phyloP scores from a whole-genome alignment of 768 basidiomycete species.

The Phanerochaete carnosa region DNA sequence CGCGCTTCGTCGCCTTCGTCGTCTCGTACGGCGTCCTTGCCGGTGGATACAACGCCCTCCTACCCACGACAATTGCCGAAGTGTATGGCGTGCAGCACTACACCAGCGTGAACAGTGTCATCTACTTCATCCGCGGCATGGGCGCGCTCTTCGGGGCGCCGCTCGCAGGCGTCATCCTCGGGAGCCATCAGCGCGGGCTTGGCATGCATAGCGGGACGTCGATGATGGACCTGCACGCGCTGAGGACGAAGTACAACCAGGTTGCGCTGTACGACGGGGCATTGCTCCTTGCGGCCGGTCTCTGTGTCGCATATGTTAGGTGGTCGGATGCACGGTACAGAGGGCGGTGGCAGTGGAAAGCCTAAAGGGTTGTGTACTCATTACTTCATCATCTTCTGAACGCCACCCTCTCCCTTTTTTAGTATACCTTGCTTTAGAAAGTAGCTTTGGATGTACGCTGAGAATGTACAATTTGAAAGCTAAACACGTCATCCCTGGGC shows the following conservation, averaged over 20 bases:
- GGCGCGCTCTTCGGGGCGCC: constrained; percentile 41
- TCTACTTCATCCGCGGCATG: constrained; percentile 41
- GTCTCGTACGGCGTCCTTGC: constrained; percentile 41
- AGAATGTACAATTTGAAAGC: no score
- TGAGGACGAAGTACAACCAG: constrained; percentile 32
- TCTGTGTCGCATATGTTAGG: constrained; percentile 39
- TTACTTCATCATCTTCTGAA: no score
- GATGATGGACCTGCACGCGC: not conserved
- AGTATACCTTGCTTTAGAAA: no score
- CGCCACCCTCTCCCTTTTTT: no score
- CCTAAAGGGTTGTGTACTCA: no score
- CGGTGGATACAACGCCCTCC: constrained; percentile 43
- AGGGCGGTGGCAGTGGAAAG: constrained; percentile 39
- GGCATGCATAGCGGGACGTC: constrained; percentile 7
- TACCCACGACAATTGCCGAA: constrained; percentile 42
- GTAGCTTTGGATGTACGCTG: no score
- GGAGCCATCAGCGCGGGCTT: constrained; percentile 24
- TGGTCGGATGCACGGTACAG: constrained; percentile 40
- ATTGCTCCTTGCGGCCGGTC: constrained; percentile 32
- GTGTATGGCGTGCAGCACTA: constrained; percentile 43
- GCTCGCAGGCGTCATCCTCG: constrained; percentile 38
- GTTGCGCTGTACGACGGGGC: constrained; percentile 37
- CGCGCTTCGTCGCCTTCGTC: constrained; percentile 37
- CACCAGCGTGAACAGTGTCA: constrained; percentile 36
- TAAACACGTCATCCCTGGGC: no score